Base-by-base conservation (phyloP, 495 filamentous ascomycete species). In the Neurospora sp. region DNA sequence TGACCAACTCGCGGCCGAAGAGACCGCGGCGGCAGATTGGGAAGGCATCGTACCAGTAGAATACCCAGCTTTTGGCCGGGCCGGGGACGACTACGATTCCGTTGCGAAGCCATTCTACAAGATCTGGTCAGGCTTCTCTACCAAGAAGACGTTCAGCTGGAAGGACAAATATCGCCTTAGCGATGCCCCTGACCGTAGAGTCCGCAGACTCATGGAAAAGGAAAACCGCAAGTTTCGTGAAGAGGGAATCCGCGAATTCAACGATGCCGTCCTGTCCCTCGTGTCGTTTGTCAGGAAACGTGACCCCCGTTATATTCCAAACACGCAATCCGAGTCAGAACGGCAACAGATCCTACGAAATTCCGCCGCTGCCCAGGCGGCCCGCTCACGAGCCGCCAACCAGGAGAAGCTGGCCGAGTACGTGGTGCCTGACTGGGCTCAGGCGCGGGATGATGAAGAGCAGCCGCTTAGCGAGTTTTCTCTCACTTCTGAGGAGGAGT, bases 231-330 rank as follows among this genome's bases (percentile, higher is more conserved):
- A 89, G 59, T 81, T 92, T n/a, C 87, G 96, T 72, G 93, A 97
- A 10, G 91, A 92, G 44, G 93, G 88, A 2, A 89, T 93, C 39
- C 88, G 91, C 53, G 92, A 97, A 72, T 98, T 95, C 83, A 98
- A 97, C 82, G 93, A 97, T 75, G 91, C 93, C 12, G 94, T 99
- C n/a, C 79, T 87, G 66, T 92, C 91, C 1, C 87, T 99, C 16
- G 93, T 98, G 14, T 86, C 89, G 12, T 98, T 98, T 81, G 91
- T 94, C n/a, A 91, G 91, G 74, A 98, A 97, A 83, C 88, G 96
- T 38, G 96, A 99, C 76, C 93, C 93, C 0, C 89, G 96, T 70
- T 97, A 91, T 78, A 89, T 92, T 72, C 76, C 84, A 5, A 85
- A 85, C 71, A 83, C 75, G 3, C 90, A 95, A 76, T 91, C 87